Base-by-base conservation (phyloP, 129 eudicot species). In the Oenanthe sinensis region DNA sequence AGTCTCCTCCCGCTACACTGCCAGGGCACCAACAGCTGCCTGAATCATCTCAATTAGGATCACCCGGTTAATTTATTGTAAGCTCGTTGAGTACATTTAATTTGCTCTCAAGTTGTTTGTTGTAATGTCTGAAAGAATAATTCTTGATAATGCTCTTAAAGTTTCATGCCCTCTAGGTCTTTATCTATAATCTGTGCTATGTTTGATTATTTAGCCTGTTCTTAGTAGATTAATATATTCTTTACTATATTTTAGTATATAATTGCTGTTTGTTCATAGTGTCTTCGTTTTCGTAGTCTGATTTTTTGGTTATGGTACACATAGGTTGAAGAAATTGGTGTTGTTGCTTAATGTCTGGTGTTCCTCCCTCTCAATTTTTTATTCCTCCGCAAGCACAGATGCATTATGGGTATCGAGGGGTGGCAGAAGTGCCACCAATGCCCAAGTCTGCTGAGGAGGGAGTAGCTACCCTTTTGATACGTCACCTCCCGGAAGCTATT, bases 401-500 rank as follows among this genome's bases (percentile, higher is more conserved):
- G 67, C 65, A 78, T 74, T 83, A 50, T 80, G 83, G 84, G 74
- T 78, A 72, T 82, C 84, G 77, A 75, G 78, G 47, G 43, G 67
- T 58, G 71, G 83, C 69, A 5, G 81, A 85, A 75, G 52, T 71
- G 79, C 36, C 55, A 44, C 37, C 83, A 52, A 60, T 60, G 68
- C 40, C 78, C 40, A 82, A 42, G 45, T 54, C 76, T 36, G 63
- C 75, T 15, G 86, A 82, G 76, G 86, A 79, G 63, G 82, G 86
- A 80, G 76, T 85, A 75, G 79, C 84, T 49, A 89, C 92, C 7
- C 90, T 91, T 60, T 81, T 91, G 87, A 79, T 89, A 54, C 97
- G 94, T 19, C 94, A 87, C 75, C 92, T 88, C 48, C 94, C 98
- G 7, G 96, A 93, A 79, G 96, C 98, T 52, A 89, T 93, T 80